A percentile compares a stretch with the other conserved stretches of the same genome.
phyloP scores from a whole-genome alignment of 768 basidiomycete species.

The Mycena chlorophos region DNA sequence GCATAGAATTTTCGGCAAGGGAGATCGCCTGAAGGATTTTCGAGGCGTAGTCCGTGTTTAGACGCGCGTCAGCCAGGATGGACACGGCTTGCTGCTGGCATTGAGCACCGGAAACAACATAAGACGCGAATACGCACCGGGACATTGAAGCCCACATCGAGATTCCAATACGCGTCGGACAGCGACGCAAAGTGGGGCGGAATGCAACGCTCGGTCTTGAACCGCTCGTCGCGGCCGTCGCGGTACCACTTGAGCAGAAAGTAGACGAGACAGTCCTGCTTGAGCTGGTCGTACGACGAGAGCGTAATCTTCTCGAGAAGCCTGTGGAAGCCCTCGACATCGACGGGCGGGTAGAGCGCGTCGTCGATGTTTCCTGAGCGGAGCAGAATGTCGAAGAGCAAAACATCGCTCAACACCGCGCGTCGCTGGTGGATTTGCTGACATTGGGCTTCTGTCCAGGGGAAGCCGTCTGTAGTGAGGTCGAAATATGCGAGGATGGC shows the following conservation, averaged over 20 bases:
- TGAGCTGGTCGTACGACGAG: slow-evolving; percentile 69
- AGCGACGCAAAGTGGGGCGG: slow-evolving; percentile 74
- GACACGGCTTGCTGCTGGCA: slow-evolving; percentile 2
- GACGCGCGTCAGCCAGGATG: slow-evolving; percentile 68
- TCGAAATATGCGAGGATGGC: slow-evolving; percentile 50
- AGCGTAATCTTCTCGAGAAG: slow-evolving; percentile 62
- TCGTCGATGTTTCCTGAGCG: slow-evolving; percentile 60
- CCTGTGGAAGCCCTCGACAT: slow-evolving; percentile 50
- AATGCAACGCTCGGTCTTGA: slow-evolving; percentile 58
- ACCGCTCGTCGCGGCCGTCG: slow-evolving; percentile 56
- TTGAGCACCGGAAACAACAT: not conserved
- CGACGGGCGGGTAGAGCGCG: slow-evolving; percentile 67
- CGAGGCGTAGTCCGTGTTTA: slow-evolving; percentile 75
- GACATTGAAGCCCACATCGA: slow-evolving; percentile 70
- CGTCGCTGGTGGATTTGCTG: slow-evolving; percentile 66
- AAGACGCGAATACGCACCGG: slow-evolving; percentile 46
- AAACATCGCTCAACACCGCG: slow-evolving; percentile 56
- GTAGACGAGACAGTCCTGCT: slow-evolving; percentile 80
- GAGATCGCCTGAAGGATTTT: slow-evolving; percentile 74
- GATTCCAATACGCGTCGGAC: slow-evolving; percentile 83
- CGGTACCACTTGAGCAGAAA: slow-evolving; percentile 79
- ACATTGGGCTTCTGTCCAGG: slow-evolving; percentile 56
- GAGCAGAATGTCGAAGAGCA: slow-evolving; percentile 77
- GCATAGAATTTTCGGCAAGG: slow-evolving; percentile 44
- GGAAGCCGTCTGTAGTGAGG: slow-evolving; percentile 48